Evolutionary conservation across 2,329 filamentous ascomycete species (phyloP).

Genomic region (Colletotrichum lini): DNA sequence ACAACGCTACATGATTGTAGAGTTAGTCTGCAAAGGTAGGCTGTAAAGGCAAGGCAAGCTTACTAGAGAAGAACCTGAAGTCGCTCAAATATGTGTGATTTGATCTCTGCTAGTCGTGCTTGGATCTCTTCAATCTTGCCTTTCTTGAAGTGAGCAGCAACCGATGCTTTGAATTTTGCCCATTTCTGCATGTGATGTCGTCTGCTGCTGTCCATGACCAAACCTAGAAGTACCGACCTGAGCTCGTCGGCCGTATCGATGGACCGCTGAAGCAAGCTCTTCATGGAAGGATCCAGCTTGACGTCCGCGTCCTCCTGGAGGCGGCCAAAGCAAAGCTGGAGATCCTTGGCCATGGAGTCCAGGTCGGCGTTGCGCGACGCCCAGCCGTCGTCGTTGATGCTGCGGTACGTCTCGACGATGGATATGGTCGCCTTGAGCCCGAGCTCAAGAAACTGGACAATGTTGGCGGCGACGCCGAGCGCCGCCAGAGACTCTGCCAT

Average conservation of each 20-base stretch:
- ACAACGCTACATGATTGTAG: neutral
- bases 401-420: constrained; percentile 15
- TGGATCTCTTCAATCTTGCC: neutral
- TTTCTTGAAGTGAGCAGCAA: constrained; percentile 1
- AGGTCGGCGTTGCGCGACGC: neutral
- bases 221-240: neutral
- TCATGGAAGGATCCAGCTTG: neutral
- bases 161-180: neutral
- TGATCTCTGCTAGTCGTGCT: neutral
- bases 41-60: neutral
- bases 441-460: constrained; percentile 35
- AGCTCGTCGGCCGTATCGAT: constrained; percentile 9
- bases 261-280: neutral
- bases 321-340: neutral
- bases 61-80: neutral
- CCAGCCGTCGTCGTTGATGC: neutral
- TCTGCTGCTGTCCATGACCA: neutral
- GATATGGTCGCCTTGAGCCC: constrained; percentile 17
- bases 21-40: neutral
- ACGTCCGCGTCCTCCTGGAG: neutral
- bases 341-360: neutral
- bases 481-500: constrained; percentile 39
- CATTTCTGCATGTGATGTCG: neutral
- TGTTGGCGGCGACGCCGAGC: constrained; percentile 58
- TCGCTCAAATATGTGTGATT: neutral